Base-by-base conservation (phyloP, 2,329 filamentous ascomycete genomes). In the Blastomyces gilchristii region DNA sequence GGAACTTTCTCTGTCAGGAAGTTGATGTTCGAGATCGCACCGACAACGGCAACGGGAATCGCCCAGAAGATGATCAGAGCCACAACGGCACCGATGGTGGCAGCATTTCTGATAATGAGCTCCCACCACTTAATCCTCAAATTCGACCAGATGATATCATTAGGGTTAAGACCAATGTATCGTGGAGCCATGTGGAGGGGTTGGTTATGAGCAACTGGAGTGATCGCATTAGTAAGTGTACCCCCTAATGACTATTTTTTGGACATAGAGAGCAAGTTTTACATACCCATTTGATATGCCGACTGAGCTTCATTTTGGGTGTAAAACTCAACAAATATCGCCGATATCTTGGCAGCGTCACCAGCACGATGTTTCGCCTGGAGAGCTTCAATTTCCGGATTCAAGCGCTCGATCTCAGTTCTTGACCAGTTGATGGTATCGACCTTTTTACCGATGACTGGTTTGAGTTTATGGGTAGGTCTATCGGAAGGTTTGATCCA, bases 371-470 rank as follows among this genome's bases (percentile, higher is more conserved):
- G 89, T 58, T 83, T 81, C 50, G 80, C 81, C 73, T 94, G 90
- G 31, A 85, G 81, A 52, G 83, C 80, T 59, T 88, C 83, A 39
- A 91, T 87, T 65, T 89, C 82, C 0, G 89, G 87, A 61, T 88
- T 87, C 54, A 95, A 83, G 58, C 86, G 85, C 67, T 87, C 84
- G 61, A 97, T 84, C 74, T 95, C 88, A 1, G 82, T 80, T 60
- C 94, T 88, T 66, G 86, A 89, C 88, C 89, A 97, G 66, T 93
- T 86, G 74, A 99, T 97, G 0, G 91, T 94, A 76, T 99, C 94
- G 18, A 97, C 92, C 74, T 96, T 94, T 72, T 91, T 87, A 68
- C 91, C 89, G 67, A 92, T 83, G 28, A 94, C 74, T 6, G 82
- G 80, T 72, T 88, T 89, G 62, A 87, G 78, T 43, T 85, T 85